Evolutionary conservation across 305 asterid genomes (phyloP), one percentile per base, ranked within the genome.

Genomic region (Fraxinus greggii): DNA sequence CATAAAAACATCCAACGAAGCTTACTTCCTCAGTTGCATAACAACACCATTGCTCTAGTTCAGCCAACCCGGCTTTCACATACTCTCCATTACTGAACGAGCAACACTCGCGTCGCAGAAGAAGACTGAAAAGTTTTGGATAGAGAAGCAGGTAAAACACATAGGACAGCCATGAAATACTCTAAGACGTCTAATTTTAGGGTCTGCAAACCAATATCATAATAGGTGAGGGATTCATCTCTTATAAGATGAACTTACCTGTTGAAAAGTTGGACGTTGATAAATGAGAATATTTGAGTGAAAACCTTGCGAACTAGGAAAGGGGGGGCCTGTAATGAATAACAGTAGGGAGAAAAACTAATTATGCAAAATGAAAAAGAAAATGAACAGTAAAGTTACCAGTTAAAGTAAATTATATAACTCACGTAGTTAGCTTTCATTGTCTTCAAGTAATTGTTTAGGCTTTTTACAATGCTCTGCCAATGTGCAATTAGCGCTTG

Each of bases 181-280:
- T 51, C 23, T 17, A 54, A 54, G 63, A 54, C 7, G 24, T 51
- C 9, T 51, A 51, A n/a, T 51, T 51, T 51, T 17, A 51, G 56
- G 56, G 56, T 45, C 56, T n/a, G 61, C 61, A 51, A 51, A 15
- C 21, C 7, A 15, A 17, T 17, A 12, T 17, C 61, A n/a, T 8
- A 51, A 51, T n/a, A 48, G 24, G 23, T 5, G 24, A 51, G 23
- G 63, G 23, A 51, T 51, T 51, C 24, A 51, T 5, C 24, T 17
- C 1, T 51, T 51, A n/a, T 54, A n/a, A 54, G 63, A 83, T 38
- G 75, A 67, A 81, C 83, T 85, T 86, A 81, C 99, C 99, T 97
- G 92, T 97, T 97, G 88, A 97, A 97, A 83, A 97, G 88, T 88
- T 97, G 98, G 69, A 97, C 99, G 78, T 97, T 97, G 90, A 97